Evolutionary conservation across 139 green algal species (phyloP).

Genomic region (Micromonas commoda): DNA sequence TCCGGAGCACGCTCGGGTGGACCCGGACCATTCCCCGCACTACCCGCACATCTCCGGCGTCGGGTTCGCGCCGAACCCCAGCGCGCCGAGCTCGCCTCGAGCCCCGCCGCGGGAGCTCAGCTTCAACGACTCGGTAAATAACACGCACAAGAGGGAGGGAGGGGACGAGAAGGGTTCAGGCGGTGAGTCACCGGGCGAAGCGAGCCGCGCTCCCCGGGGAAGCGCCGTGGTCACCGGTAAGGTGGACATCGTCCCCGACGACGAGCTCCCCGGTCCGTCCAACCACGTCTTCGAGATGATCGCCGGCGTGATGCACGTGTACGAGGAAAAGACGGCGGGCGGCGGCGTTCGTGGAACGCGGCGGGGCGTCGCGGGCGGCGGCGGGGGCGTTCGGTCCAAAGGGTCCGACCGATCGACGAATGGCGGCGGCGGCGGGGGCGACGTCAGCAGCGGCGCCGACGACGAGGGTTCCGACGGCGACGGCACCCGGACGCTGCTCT

Average conservation of each 20-base stretch:
- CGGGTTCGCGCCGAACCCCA: too few species aligned
- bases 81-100: too few species aligned
- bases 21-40: background rate
- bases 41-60: conserved; percentile 28
- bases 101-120: too few species aligned
- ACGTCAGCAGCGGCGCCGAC: background rate
- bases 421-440: background rate
- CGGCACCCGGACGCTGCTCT: conserved; percentile 14
- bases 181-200: conserved; percentile 21
- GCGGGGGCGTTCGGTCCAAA: conserved; percentile 31
- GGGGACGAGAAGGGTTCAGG: background rate
- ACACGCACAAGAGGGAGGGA: too few species aligned
- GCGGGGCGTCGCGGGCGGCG: conserved; percentile 3
- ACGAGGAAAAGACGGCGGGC: conserved; percentile 29
- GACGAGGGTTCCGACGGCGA: background rate
- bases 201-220: background rate
- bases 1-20: background rate
- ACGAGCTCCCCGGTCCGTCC: conserved; percentile 25
- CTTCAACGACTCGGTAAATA: too few species aligned
- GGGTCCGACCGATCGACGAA: background rate
- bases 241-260: conserved; percentile 11
- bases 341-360: conserved; percentile 5
- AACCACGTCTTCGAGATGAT: conserved; percentile 68
- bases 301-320: conserved; percentile 84
- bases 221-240: conserved; percentile 32